Conservation (phyloP, 2,329 filamentous ascomycete species). For the Trichoderma simmonsii region DNA sequence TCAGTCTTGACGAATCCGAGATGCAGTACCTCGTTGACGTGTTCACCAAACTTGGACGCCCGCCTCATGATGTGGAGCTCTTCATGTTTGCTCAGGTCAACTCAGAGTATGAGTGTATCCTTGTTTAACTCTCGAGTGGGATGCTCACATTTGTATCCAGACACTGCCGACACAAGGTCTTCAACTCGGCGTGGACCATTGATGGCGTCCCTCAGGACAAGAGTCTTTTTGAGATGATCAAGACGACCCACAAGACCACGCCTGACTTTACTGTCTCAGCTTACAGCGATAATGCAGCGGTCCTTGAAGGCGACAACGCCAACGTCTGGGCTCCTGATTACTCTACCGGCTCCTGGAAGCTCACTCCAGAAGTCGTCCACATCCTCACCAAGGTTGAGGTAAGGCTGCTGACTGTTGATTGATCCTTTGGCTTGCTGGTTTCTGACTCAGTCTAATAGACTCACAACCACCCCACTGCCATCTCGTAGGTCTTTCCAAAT, state of each 20-base stretch:
- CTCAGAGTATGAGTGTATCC: slow-evolving; percentile 58
- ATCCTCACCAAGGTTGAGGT: slow-evolving; percentile 85
- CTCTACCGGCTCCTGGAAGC: slow-evolving; percentile 80
- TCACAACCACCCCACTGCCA: slow-evolving; percentile 95
- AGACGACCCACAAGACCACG: slow-evolving; percentile 83
- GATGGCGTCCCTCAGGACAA: slow-evolving; percentile 76
- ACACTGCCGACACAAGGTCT: slow-evolving; percentile 81
- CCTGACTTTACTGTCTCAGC: slow-evolving; percentile 86
- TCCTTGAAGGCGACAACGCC: slow-evolving; percentile 48
- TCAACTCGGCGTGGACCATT: slow-evolving; percentile 96
- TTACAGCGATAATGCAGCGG: slow-evolving; percentile 98
- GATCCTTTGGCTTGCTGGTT: background rate
- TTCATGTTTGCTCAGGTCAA: slow-evolving; percentile 99
- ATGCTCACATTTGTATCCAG: slow-evolving; percentile 18
- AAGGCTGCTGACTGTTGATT: background rate
- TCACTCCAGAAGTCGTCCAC: slow-evolving; percentile 82
- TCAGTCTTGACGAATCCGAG: slow-evolving; percentile 83
- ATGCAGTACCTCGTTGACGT: slow-evolving; percentile 87
- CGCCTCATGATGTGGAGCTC: slow-evolving; percentile 85
- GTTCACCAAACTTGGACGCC: slow-evolving; percentile 45
- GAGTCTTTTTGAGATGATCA: slow-evolving; percentile 93
- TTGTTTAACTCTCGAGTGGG: slow-evolving; percentile 2
- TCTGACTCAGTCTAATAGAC: slow-evolving; percentile 45
- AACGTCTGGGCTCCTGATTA: slow-evolving; percentile 81
- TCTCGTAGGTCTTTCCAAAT: slow-evolving; percentile 51